Conservation (phyloP, 2,329 filamentous ascomycete species). For the Endocalyx cinctus region DNA sequence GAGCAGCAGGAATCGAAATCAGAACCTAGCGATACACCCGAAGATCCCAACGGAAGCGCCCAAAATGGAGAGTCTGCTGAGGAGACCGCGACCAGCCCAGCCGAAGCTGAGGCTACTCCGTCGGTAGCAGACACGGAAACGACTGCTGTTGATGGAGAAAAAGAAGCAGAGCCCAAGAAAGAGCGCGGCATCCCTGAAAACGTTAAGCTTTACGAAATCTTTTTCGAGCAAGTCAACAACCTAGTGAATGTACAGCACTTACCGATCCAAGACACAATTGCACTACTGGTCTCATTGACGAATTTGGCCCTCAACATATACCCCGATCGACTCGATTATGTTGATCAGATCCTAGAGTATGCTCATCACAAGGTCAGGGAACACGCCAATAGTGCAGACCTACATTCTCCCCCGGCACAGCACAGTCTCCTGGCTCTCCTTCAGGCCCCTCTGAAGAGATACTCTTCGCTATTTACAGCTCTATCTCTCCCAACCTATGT, state of each 20-base stretch:
- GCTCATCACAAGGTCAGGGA: slow-evolving; percentile 82
- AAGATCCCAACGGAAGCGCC: slow-evolving; percentile 32
- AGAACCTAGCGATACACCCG: slow-evolving; percentile 15
- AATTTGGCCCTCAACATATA: slow-evolving; percentile 97
- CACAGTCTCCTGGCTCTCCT: slow-evolving; percentile 84
- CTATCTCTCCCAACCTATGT: slow-evolving; percentile 88
- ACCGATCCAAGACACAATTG: slow-evolving; percentile 91
- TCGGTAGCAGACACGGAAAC: slow-evolving; percentile 43
- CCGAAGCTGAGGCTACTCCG: slow-evolving; percentile 30
- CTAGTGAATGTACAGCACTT: slow-evolving; percentile 87
- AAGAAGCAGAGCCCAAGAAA: slow-evolving; percentile 25
- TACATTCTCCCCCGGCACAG: slow-evolving; percentile 84
- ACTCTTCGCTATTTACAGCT: slow-evolving; percentile 93
- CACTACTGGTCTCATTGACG: slow-evolving; percentile 84
- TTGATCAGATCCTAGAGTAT: slow-evolving; percentile 89
- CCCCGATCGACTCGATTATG: slow-evolving; percentile 85
- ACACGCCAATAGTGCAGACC: slow-evolving; percentile 89
- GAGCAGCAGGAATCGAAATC: slow-evolving; percentile 36
- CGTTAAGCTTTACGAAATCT: slow-evolving; percentile 92
- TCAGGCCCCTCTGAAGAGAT: slow-evolving; percentile 84
- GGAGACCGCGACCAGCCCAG: slow-evolving; percentile 23
- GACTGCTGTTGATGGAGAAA: slow-evolving; percentile 43
- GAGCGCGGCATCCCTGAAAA: slow-evolving; percentile 62
- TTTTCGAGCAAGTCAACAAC: slow-evolving; percentile 93
- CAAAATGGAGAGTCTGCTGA: slow-evolving; percentile 33